Base-by-base conservation (phyloP, 495 filamentous ascomycete genomes). In the Cairneyella variabilis region DNA sequence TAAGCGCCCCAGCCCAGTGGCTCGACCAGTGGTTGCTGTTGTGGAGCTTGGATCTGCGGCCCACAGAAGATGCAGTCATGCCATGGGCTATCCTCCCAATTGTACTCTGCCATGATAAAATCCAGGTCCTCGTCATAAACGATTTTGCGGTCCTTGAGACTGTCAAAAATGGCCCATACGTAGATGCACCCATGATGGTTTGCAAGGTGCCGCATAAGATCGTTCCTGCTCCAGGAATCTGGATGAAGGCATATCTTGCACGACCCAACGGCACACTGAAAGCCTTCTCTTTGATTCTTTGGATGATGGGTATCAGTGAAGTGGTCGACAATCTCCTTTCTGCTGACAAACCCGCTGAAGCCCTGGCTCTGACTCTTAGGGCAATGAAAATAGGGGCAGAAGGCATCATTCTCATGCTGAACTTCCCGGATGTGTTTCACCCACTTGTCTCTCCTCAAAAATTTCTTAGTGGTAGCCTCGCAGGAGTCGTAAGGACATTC, bases 1-100 rank as follows among this genome's bases (percentile, higher is more conserved):
- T n/a, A n/a, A n/a, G n/a, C n/a, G n/a, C n/a, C n/a, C n/a, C n/a
- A n/a, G n/a, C n/a, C n/a, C n/a, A n/a, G n/a, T n/a, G n/a, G n/a
- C n/a, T n/a, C n/a, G n/a, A n/a, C n/a, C n/a, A n/a, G n/a, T n/a
- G n/a, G n/a, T n/a, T n/a, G n/a, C n/a, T n/a, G n/a, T n/a, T n/a
- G 81, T 37, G 92, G 28, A 32, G 28, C 6, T 7, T 32, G 28
- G 28, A 6, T 40, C 17, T 12, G 37, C 10, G 74, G 17, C 5
- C 8, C 17, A 16, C 37, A 40, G 17, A 40, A 9, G 7, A 16
- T 40, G 37, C 37, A 40, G 37, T 40, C 37, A 16, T 40, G 16
- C 37, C 37, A 40, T 40, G 5, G 28, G 28, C 28, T 14, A 32
- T 32, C 28, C 28, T 32, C 14, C 28, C 28, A 14, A 14, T 6